Percentiles rank a stretch among this genome's conserved stretches.
Evolutionary conservation across 768 basidiomycete genomes (phyloP).

Genomic region (Mycena vitilis): DNA sequence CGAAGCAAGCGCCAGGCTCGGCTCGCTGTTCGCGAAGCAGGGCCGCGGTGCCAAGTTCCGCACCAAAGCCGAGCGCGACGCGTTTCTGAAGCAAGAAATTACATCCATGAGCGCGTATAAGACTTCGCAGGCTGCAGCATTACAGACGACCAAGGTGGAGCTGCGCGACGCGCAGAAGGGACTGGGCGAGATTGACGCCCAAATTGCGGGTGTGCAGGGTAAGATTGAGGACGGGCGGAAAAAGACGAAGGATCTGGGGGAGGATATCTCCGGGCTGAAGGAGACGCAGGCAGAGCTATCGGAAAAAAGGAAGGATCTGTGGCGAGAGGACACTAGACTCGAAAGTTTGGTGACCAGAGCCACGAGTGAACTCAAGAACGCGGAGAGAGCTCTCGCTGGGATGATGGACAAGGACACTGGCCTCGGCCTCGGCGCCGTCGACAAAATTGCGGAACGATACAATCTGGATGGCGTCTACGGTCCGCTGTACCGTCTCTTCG

Average conservation of each 20-base stretch:
- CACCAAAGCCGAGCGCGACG: slow-evolving; percentile 86
- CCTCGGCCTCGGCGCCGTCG: slow-evolving; percentile 86
- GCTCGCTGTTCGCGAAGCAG: slow-evolving; percentile 88
- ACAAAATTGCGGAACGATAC: slow-evolving; percentile 82
- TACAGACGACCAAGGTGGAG: slow-evolving; percentile 65
- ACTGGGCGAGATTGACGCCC: slow-evolving; percentile 67
- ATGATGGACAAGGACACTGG: slow-evolving; percentile 99
- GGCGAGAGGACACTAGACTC: slow-evolving; percentile 94
- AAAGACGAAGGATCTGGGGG: slow-evolving; percentile 66
- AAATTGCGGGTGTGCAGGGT: slow-evolving; percentile 65
- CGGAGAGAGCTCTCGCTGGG: slow-evolving; percentile 81
- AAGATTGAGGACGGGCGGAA: slow-evolving; percentile 75
- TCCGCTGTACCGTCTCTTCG: slow-evolving; percentile 93
- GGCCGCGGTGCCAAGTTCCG: slow-evolving; percentile 89
- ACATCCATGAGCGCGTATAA: slow-evolving; percentile 72
- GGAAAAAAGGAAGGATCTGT: slow-evolving; percentile 91
- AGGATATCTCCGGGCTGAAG: slow-evolving; percentile 70
- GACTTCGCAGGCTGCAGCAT: slow-evolving; percentile 63
- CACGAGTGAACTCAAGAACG: slow-evolving; percentile 80
- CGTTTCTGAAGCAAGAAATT: slow-evolving; percentile 85
- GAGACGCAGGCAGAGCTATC: slow-evolving; percentile 74
- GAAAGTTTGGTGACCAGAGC: slow-evolving; percentile 82
- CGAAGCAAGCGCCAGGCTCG: slow-evolving; percentile 75
- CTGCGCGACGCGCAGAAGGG: slow-evolving; percentile 60
- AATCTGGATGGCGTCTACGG: slow-evolving; percentile 90